Evolutionary conservation across 305 asterid species (phyloP).

Genomic region (Fraxinus xanthoxyloides): DNA sequence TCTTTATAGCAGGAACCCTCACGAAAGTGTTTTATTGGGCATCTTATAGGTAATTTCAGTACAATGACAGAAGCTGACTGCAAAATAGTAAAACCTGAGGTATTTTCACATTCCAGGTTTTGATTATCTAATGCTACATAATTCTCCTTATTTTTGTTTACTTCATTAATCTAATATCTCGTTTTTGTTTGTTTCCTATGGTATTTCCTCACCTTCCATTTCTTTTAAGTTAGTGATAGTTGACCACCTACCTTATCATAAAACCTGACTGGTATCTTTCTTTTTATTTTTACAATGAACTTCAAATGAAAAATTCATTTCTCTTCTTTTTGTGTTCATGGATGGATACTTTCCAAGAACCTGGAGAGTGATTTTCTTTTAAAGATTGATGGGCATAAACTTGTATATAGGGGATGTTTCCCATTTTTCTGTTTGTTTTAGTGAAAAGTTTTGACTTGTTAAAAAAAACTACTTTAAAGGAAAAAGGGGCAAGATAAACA

Average conservation of each 20-base stretch:
- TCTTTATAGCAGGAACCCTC: conserved; percentile 31
- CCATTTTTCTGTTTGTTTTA: neutral
- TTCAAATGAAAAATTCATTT: neutral
- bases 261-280: neutral
- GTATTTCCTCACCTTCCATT: neutral
- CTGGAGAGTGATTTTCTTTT: neutral
- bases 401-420: neutral
- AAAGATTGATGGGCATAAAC: neutral
- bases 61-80: conserved; percentile 57
- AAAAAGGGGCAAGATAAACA: neutral
- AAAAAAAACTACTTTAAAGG: neutral
- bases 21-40: conserved; percentile 20
- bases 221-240: neutral
- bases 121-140: conserved; percentile 7
- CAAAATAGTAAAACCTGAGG: conserved; percentile 57
- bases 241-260: neutral
- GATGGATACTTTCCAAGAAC: neutral
- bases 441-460: neutral
- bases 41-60: conserved; percentile 16
- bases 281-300: neutral
- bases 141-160: conserved; percentile 4
- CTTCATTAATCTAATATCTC: neutral
- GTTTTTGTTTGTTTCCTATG: neutral
- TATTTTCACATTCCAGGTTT: conserved; percentile 17
- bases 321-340: neutral